Evolutionary conservation across 1,139 yeast genomes (phyloP), one percentile per base, ranked within the genome.

Genomic region (Zygosaccharomyces pseudobailii): DNA sequence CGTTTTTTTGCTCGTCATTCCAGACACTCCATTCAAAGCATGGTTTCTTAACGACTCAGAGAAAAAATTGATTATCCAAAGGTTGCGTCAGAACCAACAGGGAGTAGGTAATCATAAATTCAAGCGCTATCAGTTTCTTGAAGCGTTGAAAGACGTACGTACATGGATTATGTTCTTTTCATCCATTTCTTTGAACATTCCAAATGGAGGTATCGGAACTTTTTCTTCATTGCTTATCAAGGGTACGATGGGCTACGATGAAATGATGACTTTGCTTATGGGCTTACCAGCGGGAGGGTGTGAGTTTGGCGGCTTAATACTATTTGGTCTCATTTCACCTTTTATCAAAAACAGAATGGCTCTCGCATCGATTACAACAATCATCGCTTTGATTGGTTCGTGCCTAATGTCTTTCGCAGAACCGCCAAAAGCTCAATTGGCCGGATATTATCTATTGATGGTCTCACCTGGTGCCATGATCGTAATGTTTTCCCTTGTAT

Each of bases 71-170:
- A 70, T 71, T 10, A 67, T 76, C 40, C 74, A 75, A 39, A 65
- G 74, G 28, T 71, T 78, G 66, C 58, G 68, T 21, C 59, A 51
- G 5, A 68, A 69, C 53, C 57, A 67, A 36, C 70, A 66, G 54
- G 83, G 83, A 22, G 72, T 75, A 50, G 82, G 81, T 30, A 73
- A 71, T 57, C 67, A 63, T 41, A 66, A 69, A 35, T 74, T 75
- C 62, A 80, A 81, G 56, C 64, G 57, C 57, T 61, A 74, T 38
- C 87, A 81, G 56, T 65, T 78, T 40, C 60, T 58, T 54, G 76
- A 72, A 52, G 69, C 71, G 1, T 48, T 71, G 30, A 50, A 47
- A 19, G 49, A 48, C 36, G 27, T 45, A 69, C 3, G 78, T 55
- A 78, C 82, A 6, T 66, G 75, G 49, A 55, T 78, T 22, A 68